Conservation (phyloP, 2,329 filamentous ascomycete genomes). For the Fusarium sambucinum region DNA sequence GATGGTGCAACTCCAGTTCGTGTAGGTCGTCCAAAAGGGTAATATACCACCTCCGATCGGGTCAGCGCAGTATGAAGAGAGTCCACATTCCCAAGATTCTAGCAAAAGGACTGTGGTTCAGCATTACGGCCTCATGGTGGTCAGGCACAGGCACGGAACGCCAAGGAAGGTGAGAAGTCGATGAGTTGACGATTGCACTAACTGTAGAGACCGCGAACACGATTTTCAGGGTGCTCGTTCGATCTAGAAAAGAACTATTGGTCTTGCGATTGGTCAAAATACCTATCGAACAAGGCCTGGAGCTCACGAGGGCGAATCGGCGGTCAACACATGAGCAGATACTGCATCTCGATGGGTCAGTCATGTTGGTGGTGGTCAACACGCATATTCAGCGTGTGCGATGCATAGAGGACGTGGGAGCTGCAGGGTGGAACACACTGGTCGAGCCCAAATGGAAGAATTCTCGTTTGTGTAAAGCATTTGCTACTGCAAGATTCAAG, state of each 20-base stretch:
- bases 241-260: constrained; percentile 8
- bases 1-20: constrained; percentile 25
- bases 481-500: constrained; percentile 10
- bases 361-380: constrained; percentile 27
- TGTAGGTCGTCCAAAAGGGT: constrained; percentile 30
- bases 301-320: constrained; percentile 36
- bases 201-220: constrained; percentile 5
- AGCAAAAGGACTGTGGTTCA: not conserved
- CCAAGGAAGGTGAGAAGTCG: constrained; percentile 12
- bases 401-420: constrained; percentile 18
- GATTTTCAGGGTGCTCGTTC: constrained; percentile 13
- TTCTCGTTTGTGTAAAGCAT: constrained; percentile 23
- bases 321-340: constrained; percentile 42
- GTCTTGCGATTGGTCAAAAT: constrained; percentile 35
- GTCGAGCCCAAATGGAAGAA: constrained; percentile 8
- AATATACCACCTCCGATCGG: constrained; percentile 14
- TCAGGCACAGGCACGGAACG: constrained; percentile 18
- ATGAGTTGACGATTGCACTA: constrained; percentile 11
- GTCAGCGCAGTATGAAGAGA: constrained; percentile 1
- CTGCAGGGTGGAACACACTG: constrained; percentile 30
- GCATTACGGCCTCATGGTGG: constrained; percentile 23
- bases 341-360: constrained; percentile 40
- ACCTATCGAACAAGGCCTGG: constrained; percentile 24
- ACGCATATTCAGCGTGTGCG: constrained; percentile 35
- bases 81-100: not conserved